Base-by-base conservation (phyloP, 108 stramenopile genomes). In the Fistulifera pelliculosa region DNA sequence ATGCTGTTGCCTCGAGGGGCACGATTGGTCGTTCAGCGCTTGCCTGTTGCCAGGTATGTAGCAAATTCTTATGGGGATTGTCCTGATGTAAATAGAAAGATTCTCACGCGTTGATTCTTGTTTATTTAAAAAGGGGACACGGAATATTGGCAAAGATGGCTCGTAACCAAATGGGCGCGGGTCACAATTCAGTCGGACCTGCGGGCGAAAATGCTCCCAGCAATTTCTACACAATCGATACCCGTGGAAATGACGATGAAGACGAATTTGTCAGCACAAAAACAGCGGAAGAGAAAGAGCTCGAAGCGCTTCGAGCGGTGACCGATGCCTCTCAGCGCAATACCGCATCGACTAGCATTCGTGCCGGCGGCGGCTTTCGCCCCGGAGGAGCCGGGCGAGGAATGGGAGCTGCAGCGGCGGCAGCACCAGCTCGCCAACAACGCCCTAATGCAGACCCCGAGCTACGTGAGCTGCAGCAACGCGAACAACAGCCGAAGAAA, bases 401-500 rank as follows among this genome's bases (percentile, higher is more conserved):
- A n/a, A n/a, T n/a, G n/a, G 21, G 11, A 42, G 10, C 51, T 41
- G 18, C 49, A 38, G 1, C 61, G 25, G 15, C 38, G 12, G 38
- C 47, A 31, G 12, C 27, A 19, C 58, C 10, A 27, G 27, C 17
- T 6, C 47, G 19, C 13, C 58, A 38, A 15, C 58, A 26, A 48
- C 68, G 77, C 25, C 84, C 75, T 21, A 83, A 90, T 59, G 88
- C 88, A 26, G 88, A 90, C 66, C 88, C 88, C 0, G 88, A 90
- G 52, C 41, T 86, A 13, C 60, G 88, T 13, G 74, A 79, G 47
- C 8, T 35, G 8, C 31, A 35, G 31, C 88, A 85, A 69, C 80
- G 83, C 53, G 71, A 80, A 52, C 41, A 49, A 10, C 52, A 64
- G 58, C 69, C 80, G 21, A 86, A 85, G 52, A 76, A 83, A 16